Evolutionary conservation across 176 grass and related monocot genomes (phyloP), one percentile per base, ranked within the genome.

Genomic region (Saccharum officinarum): DNA sequence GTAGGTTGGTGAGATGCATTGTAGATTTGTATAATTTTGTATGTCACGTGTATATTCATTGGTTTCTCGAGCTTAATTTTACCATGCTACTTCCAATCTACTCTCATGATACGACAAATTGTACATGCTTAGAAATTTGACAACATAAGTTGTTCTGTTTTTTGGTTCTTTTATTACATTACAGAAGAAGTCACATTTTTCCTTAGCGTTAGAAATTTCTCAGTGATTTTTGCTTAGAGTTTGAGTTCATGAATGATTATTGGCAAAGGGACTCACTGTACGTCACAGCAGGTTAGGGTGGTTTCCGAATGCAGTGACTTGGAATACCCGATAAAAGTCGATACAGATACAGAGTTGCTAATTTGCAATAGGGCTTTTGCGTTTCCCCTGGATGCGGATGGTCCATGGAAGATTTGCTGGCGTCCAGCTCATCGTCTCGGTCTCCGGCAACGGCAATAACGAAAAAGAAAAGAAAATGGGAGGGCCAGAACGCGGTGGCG

Each of bases 71-170:
- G 73, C 17, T 55, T 46, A 7, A 9, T 33, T 55, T 76, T 76
- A 13, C 4, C 49, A 38, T 44, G 22, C 38, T 26, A 44, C 22
- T n/a, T 76, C 49, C 49, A 22, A 22, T 22, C 9, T 11, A 36
- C 33, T 33, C 2, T 34, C 10, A 0, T 76, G 31, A 57, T 1
- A 22, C 16, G 17, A 38, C 30, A 2, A 76, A 76, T 5, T 76
- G 74, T 76, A 76, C 74, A 76, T 57, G 47, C 4, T 16, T 75
- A 9, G 73, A 76, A 55, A n/a, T 76, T 55, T 54, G 25, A 26
- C 16, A 73, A 37, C 15, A 34, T 20, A 11, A 67, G 6, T 18
- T 16, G 15, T 37, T 67, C 7, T 18, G 15, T 68, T 68, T 7
- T 39, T 37, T 38, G 0, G 7, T 67, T 33, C 26, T 67, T 36